Percentiles rank a stretch among this genome's conserved stretches.
Conservation (phyloP, 2,329 filamentous ascomycete genomes). For the Rhynchosporium graminicola region DNA sequence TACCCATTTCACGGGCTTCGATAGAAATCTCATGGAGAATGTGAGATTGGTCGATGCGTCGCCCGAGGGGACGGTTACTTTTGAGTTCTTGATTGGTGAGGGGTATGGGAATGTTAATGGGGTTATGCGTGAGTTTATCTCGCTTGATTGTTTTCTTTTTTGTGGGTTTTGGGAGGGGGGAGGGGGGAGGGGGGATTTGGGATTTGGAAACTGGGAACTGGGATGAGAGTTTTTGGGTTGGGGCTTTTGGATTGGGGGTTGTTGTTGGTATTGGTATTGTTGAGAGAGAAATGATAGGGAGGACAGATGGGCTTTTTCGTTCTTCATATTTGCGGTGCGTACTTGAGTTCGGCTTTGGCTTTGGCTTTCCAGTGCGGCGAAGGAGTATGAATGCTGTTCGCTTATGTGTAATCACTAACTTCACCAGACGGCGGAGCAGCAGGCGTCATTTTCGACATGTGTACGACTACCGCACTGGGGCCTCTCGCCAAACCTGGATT, state of each 20-base stretch:
- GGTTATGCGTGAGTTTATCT: slow-evolving; percentile 43
- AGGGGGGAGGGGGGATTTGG: no score
- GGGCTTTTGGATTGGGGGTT: no score
- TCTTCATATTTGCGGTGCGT: no score
- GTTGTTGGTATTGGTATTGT: no score
- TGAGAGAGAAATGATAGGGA: no score
- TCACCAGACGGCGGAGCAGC: slow-evolving; percentile 51
- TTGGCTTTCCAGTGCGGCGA: no score
- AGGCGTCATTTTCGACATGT: slow-evolving; percentile 56
- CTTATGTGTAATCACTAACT: not conserved
- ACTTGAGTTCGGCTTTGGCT: no score
- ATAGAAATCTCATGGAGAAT: slow-evolving; percentile 33
- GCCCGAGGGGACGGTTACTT: slow-evolving; percentile 42
- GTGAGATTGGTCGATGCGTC: slow-evolving; percentile 39
- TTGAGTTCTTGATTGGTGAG: slow-evolving; percentile 46
- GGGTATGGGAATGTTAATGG: slow-evolving; percentile 49
- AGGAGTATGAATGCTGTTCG: no score
- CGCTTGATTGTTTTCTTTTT: not conserved
- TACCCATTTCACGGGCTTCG: slow-evolving; percentile 29
- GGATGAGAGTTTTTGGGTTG: no score
- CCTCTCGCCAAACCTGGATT: slow-evolving; percentile 50
- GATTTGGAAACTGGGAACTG: no score
- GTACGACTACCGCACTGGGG: slow-evolving; percentile 51
- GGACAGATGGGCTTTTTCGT: no score
- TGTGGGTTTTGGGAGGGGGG: no score